Percentiles rank a stretch among this genome's conserved stretches.
Evolutionary conservation across 192 early-diverging fungal species (phyloP).

Genomic region (Linderina pennispora): DNA sequence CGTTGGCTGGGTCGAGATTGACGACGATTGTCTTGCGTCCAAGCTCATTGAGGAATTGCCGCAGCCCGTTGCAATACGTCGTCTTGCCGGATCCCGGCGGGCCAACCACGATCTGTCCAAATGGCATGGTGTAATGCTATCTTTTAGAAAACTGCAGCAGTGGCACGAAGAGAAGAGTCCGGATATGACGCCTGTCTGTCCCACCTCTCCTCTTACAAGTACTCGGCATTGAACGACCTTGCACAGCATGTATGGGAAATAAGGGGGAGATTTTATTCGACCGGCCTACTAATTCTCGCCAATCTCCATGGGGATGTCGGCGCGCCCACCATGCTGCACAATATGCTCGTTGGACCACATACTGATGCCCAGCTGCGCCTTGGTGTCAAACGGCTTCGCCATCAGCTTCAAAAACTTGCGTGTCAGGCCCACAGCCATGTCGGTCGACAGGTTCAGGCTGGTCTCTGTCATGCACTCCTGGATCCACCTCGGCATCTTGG

Average conservation of each 20-base stretch:
- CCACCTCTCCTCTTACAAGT: no score
- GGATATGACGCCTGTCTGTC: no score
- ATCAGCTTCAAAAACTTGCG: constrained; percentile 93
- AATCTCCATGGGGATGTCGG: constrained; percentile 9
- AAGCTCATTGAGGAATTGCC: constrained; percentile 78
- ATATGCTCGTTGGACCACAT: constrained; percentile 79
- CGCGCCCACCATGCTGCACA: constrained; percentile 18
- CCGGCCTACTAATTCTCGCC: neutral
- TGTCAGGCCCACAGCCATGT: constrained; percentile 89
- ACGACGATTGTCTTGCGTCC: constrained; percentile 78
- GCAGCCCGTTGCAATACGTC: constrained; percentile 88
- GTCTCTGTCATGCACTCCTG: constrained; percentile 81
- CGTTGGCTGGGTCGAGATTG: constrained; percentile 99
- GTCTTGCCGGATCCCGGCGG: constrained; percentile 94
- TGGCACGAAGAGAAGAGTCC: neutral
- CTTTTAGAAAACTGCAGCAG: no score
- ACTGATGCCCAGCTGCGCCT: constrained; percentile 77
- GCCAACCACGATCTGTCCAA: constrained; percentile 83
- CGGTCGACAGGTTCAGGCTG: constrained; percentile 88
- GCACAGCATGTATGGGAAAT: no score
- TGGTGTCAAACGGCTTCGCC: constrained; percentile 89
- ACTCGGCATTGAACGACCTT: no score
- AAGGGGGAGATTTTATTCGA: no score
- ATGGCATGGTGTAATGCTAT: no score
- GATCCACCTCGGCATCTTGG: constrained; percentile 98